Conservation (phyloP, 1,139 yeast species). For the Eremothecium coryli region DNA sequence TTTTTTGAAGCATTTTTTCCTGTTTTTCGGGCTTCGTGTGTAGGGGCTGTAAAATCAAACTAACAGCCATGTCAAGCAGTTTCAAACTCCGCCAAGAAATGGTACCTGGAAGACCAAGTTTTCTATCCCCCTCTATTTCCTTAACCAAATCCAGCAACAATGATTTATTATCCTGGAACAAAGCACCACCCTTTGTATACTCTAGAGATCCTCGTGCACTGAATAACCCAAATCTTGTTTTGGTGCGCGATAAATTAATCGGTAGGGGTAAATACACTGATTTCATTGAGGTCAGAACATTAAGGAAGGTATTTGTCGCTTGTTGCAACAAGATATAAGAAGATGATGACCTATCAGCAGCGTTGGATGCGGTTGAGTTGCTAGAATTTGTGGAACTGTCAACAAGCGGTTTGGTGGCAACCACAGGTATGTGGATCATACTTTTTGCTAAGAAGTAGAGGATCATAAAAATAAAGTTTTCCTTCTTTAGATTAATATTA, state of each 20-base stretch:
- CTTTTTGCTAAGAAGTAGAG: conserved; percentile 75
- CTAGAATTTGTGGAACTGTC: conserved; percentile 6
- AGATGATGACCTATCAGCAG: conserved; percentile 38
- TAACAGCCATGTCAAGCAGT: conserved; percentile 49
- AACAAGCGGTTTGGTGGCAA: conserved; percentile 36
- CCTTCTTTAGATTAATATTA: conserved; percentile 26
- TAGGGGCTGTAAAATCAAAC: conserved; percentile 37
- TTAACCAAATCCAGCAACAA: conserved; percentile 43
- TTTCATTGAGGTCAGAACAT: conserved; percentile 42
- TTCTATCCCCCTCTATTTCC: conserved; percentile 43
- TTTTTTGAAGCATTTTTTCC: conserved; percentile 25
- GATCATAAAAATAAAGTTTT: conserved; percentile 51
- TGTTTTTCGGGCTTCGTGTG: conserved; percentile 22
- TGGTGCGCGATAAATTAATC: conserved; percentile 57
- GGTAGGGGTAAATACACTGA: conserved; percentile 55
- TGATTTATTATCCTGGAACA: conserved; percentile 59
- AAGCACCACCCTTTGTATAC: conserved; percentile 74
- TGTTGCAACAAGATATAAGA: conserved; percentile 67
- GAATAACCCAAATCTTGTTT: conserved; percentile 56
- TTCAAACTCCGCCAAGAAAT: conserved; percentile 48
- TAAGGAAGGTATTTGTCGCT: conserved; percentile 58
- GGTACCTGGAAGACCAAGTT: conserved; percentile 49
- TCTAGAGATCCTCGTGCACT: conserved; percentile 76
- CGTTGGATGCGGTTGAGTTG: conserved; percentile 18
- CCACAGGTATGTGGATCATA: conserved; percentile 68